Evolutionary conservation across 176 grass and related monocot species (phyloP).

Genomic region (Oryza officinalis): DNA sequence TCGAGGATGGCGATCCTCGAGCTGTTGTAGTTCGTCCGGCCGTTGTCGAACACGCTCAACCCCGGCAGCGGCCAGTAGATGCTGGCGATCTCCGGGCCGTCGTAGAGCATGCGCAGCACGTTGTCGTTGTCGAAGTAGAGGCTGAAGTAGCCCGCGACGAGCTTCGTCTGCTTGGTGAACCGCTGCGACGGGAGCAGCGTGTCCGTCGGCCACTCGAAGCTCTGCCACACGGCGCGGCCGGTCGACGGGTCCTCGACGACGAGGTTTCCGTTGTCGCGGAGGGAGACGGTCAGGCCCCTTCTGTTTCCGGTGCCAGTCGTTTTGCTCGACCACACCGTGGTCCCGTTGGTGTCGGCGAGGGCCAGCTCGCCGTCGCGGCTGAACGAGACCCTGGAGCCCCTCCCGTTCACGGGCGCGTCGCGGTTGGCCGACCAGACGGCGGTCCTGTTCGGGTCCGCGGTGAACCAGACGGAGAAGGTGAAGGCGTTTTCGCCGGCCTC

Average conservation of each 20-base stretch:
- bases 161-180: slow-evolving; percentile 26
- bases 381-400: slow-evolving; percentile 26
- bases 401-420: slow-evolving; percentile 31
- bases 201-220: slow-evolving; percentile 45
- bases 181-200: slow-evolving; percentile 40
- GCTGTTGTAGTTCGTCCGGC: slow-evolving; percentile 31
- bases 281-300: not conserved
- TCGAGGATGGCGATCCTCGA: slow-evolving; percentile 3
- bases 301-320: not conserved
- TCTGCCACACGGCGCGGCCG: too few species aligned
- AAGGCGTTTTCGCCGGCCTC: slow-evolving; percentile 30
- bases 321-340: slow-evolving; percentile 34
- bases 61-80: slow-evolving; percentile 42
- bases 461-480: slow-evolving; percentile 48
- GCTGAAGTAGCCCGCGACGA: slow-evolving; percentile 31
- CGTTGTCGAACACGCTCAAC: not conserved
- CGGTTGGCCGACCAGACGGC: slow-evolving; percentile 43
- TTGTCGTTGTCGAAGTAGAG: slow-evolving; percentile 54
- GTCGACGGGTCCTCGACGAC: slow-evolving; percentile 19
- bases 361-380: slow-evolving; percentile 34
- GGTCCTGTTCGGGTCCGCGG: not conserved
- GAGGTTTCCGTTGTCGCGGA: slow-evolving; percentile 42
- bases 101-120: slow-evolving; percentile 38
- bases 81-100: slow-evolving; percentile 39
- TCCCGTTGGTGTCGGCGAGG: slow-evolving; percentile 38